phyloP scores from a whole-genome alignment of 1,139 yeast species.

The Kodamaea arcana region DNA sequence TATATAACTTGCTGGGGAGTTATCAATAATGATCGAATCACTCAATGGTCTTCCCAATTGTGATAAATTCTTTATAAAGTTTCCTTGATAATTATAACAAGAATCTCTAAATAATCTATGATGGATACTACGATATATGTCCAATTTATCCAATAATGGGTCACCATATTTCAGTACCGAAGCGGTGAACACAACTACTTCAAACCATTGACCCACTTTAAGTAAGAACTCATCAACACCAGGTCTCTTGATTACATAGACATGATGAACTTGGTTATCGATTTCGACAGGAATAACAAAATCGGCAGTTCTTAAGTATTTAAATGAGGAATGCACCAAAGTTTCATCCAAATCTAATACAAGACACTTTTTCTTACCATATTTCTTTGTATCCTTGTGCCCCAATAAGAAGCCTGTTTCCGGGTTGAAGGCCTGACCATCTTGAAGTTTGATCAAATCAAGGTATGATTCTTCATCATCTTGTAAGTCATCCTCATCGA shows the following conservation, averaged over 20 bases:
- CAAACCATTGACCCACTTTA: slow-evolving; percentile 80
- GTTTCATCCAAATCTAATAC: slow-evolving; percentile 95
- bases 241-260: slow-evolving; percentile 93
- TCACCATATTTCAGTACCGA: slow-evolving; percentile 94
- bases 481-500: slow-evolving; percentile 9
- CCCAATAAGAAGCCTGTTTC: slow-evolving; percentile 65
- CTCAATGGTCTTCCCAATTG: slow-evolving; percentile 89
- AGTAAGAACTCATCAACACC: slow-evolving; percentile 92
- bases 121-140: slow-evolving; percentile 67
- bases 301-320: slow-evolving; percentile 87
- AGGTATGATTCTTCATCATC: slow-evolving; percentile 31
- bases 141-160: slow-evolving; percentile 87
- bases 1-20: slow-evolving; percentile 94
- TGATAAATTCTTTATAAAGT: slow-evolving; percentile 86
- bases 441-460: slow-evolving; percentile 61
- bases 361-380: slow-evolving; percentile 69
- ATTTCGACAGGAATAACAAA: slow-evolving; percentile 76
- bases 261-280: slow-evolving; percentile 87
- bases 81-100: slow-evolving; percentile 67
- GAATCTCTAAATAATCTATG: slow-evolving; percentile 89
- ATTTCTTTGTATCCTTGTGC: slow-evolving; percentile 23
- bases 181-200: slow-evolving; percentile 96
- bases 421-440: slow-evolving; percentile 60
- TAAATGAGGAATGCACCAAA: slow-evolving; percentile 91
- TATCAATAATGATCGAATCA: slow-evolving; percentile 87